A percentile compares a stretch with the other conserved stretches of the same genome.
These are phyloP conservation scores for Cystobasidiaceae sp. DNA, from an alignment of 1,284 basidiomycete genomes.

Conservation along the genomic window DNA sequence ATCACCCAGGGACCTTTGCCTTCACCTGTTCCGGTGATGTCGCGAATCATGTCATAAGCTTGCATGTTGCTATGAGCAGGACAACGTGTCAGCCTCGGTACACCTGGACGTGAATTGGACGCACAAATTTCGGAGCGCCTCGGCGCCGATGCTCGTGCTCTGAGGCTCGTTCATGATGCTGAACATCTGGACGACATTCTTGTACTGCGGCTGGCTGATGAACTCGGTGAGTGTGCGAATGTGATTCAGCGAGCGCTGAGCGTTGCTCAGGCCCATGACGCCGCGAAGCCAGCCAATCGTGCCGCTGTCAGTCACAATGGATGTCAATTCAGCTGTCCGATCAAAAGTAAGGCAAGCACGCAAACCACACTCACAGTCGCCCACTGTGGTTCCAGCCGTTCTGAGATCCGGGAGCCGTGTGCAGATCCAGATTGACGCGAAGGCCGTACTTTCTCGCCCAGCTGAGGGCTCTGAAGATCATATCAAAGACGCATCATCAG, in stretches of 20 bases:
- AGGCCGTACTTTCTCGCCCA: conserved; percentile 89
- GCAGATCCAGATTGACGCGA: conserved; percentile 75
- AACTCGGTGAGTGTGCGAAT: conserved; percentile 44
- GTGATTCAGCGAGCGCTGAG: conserved; percentile 44
- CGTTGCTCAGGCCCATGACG: conserved; percentile 58
- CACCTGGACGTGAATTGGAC: too few species aligned
- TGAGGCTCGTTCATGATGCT: conserved; percentile 45
- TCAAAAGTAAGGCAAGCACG: too few species aligned
- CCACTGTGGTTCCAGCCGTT: too few species aligned
- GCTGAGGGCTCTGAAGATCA: conserved; percentile 64
- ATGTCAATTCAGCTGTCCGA: too few species aligned
- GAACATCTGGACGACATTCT: conserved; percentile 43
- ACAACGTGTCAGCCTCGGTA: background rate
- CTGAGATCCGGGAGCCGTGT: conserved; percentile 69
- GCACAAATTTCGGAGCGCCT: conserved; percentile 37
- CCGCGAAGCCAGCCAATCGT: conserved; percentile 44
- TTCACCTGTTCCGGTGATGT: conserved; percentile 49
- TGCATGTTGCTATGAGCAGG: conserved; percentile 52
- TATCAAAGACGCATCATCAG: too few species aligned
- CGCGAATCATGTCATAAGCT: conserved; percentile 50
- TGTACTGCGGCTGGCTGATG: conserved; percentile 43
- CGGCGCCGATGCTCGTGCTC: conserved; percentile 50
- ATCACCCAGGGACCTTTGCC: conserved; percentile 39
- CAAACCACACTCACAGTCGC: too few species aligned
- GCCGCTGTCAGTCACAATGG: conserved; percentile 55